phyloP scores from a whole-genome alignment of 140 eudicot species.

The Anethum foeniculum region DNA sequence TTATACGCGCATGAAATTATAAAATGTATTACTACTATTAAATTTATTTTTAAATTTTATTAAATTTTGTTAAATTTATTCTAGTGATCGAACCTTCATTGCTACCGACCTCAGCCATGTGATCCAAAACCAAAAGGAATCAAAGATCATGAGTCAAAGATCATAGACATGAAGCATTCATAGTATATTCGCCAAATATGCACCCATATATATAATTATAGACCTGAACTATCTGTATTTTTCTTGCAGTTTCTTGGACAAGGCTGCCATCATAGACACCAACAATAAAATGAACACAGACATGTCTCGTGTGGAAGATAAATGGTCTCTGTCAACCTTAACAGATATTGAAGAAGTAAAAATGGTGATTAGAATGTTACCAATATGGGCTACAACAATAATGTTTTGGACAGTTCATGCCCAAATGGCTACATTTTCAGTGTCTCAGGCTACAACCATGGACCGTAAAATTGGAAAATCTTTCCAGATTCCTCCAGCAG shows the following conservation, averaged over 20 bases:
- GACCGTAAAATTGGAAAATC: constrained; percentile 51
- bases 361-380: constrained; percentile 52
- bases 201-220: not conserved
- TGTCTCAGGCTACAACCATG: constrained; percentile 66
- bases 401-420: constrained; percentile 72
- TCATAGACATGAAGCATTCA: not conserved
- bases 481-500: constrained; percentile 58
- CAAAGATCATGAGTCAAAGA: not conserved
- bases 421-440: constrained; percentile 69
- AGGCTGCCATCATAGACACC: constrained; percentile 51
- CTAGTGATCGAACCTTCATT: no score
- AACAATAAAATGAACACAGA: constrained; percentile 10
- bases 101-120: not conserved
- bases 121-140: not conserved
- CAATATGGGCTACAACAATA: constrained; percentile 66
- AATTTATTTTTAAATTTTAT: no score
- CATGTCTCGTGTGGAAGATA: constrained; percentile 16
- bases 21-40: no score
- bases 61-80: no score
- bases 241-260: constrained; percentile 50
- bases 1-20: no score
- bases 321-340: constrained; percentile 52
- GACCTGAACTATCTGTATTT: not conserved
- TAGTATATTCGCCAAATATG: not conserved
- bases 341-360: constrained; percentile 72